Base-by-base conservation (phyloP, 805 yeast genomes). In the Henningerozyma blattae region DNA sequence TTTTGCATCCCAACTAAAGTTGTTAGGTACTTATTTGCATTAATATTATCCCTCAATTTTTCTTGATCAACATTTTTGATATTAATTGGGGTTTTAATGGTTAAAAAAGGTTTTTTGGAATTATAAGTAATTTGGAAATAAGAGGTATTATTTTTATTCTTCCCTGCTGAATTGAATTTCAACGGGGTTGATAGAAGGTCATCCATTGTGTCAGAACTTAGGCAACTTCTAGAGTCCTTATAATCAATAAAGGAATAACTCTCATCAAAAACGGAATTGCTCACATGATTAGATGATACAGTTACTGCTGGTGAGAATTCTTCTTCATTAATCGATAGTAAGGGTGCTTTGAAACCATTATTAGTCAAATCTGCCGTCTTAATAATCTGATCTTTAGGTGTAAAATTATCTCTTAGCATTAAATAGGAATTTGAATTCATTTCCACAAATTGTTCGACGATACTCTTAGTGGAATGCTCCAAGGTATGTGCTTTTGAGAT, bases 361-460 rank as follows among this genome's bases (percentile, higher is more conserved):
- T 45, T 41, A 4, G 51, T 41, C 9, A 55, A 29, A 27, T 55
- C 56, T 3, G 56, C 56, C 1, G 56, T 49, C 15, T 37, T 41
- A 8, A 55, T 51, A 18, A 52, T 34, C 34, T 52, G 58, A 14
- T 50, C 55, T 31, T 28, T 33, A 3, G 60, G 60, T 3, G 59
- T 54, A 18, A 42, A 38, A 18, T 36, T 34, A 3, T 24, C n/a
- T n/a, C n/a, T n/a, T n/a, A n/a, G n/a, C n/a, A n/a, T 24, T 5
- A 24, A 24, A 5, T 9, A 6, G 6, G 15, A 10, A 8, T 12
- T 6, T 12, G 46, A 32, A 22, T 37, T 42, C 13, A 40, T 15
- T 26, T 44, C 41, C 10, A 50, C 17, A 43, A 42, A 47, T 35
- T 51, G 56, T 25, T 44, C 36, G 16, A 36, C 35, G 13, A 35